Evolutionary conservation across 306 rosid species (phyloP), one percentile per base, ranked within the genome.

Genomic region (Begonia loranthoides): DNA sequence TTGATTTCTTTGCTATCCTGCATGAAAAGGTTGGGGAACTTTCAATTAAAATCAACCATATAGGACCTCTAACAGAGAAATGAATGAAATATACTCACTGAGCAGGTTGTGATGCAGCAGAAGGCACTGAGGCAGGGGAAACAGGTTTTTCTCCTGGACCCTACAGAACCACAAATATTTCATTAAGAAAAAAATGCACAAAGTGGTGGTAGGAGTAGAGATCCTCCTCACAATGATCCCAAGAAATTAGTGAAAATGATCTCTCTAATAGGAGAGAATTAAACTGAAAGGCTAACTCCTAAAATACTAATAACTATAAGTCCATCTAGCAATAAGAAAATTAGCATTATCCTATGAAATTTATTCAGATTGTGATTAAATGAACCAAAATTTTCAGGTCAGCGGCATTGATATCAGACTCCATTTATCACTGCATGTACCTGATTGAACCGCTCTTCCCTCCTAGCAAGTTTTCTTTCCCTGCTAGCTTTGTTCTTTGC

Each of bases 401-500:
- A 28, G 36, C 4, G 5, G 36, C 36, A 28, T 4, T 28, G 9
- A 28, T 28, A 28, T 28, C 36, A 28, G 36, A 28, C 36, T 28
- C 36, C 36, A 28, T 28, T 28, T 7, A 28, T 28, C 36, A 28
- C 9, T 28, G 5, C 4, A 28, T 13, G 6, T 58, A 89, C 97
- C 71, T 77, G 95, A 12, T 90, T 90, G 49, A 89, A 65, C 16
- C 97, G 97, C 58, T 89, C 97, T 76, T 85, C 97, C 69, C 97
- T 82, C 45, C 97, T 63, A 10, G 95, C 97, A 36, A 41, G 0
- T 50, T 85, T 89, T 66, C 97, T 79, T 69, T 85, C 97, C 45
- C 97, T 71, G 69, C 94, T 85, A 24, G 97, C 95, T 79, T 89
- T 89, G 87, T 82, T 89, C 90, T 89, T 89, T 36, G 94, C 94